These are phyloP conservation scores for Alternaria dauci DNA, from an alignment of 2,329 filamentous ascomycete species.

Conservation along the genomic window DNA sequence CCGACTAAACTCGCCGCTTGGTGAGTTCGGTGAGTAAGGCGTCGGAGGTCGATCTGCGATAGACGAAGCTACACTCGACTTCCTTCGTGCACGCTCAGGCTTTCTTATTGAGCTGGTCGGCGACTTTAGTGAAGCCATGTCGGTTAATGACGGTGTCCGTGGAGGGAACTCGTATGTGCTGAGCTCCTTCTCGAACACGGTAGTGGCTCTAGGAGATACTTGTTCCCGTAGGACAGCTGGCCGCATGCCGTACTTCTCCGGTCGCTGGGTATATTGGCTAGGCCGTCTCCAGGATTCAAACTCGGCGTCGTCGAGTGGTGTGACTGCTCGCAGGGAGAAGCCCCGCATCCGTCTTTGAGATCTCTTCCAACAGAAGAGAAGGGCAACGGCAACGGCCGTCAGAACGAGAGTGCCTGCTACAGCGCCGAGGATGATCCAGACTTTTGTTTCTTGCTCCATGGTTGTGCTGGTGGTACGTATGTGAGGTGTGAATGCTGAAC, in stretches of 20 bases:
- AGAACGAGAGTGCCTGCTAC: slow-evolving; percentile 47
- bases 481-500: background rate
- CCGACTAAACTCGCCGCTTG: slow-evolving; percentile 38
- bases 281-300: slow-evolving; percentile 53
- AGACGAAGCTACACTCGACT: slow-evolving; percentile 47
- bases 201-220: slow-evolving; percentile 36
- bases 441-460: slow-evolving; percentile 44
- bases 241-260: slow-evolving; percentile 48
- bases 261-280: slow-evolving; percentile 48
- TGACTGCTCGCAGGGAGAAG: slow-evolving; percentile 50
- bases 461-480: slow-evolving; percentile 1
- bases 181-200: slow-evolving; percentile 48
- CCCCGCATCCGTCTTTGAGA: slow-evolving; percentile 45
- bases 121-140: slow-evolving; percentile 30
- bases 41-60: slow-evolving; percentile 51
- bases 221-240: slow-evolving; percentile 39
- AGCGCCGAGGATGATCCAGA: slow-evolving; percentile 50
- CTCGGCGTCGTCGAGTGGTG: slow-evolving; percentile 52
- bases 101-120: slow-evolving; percentile 42
- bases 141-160: slow-evolving; percentile 40
- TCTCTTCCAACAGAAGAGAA: slow-evolving; percentile 46
- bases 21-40: slow-evolving; percentile 49
- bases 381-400: slow-evolving; percentile 34
- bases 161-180: slow-evolving; percentile 37
- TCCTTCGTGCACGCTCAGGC: slow-evolving; percentile 45